Evolutionary conservation across 73 alveolate genomes (phyloP), one percentile per base, ranked within the genome.

Genomic region (Durusdinium trenchii): DNA sequence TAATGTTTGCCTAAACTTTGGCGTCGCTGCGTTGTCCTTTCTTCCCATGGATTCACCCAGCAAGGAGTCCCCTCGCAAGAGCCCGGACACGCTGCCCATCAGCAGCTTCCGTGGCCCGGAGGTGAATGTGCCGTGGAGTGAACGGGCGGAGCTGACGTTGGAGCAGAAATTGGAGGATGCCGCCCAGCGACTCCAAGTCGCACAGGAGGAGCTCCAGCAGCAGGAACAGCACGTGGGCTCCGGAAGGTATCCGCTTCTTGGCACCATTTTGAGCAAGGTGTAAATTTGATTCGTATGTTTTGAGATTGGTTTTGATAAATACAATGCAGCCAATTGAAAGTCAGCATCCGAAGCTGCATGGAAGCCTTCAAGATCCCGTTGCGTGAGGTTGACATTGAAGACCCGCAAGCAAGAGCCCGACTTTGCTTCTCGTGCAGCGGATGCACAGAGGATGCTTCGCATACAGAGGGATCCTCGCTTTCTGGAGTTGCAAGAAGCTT

Each of bases 111-210:
- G 71, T 18, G 96, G 96, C 10, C 96, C 86, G 30, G 96, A 62
- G 61, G 96, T 67, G 75, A 62, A 90, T 52, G 69, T 87, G 62
- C 95, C 95, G 36, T 87, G 95, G 95, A 60, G 40, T 20, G 96
- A 62, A 45, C 61, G 71, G 36, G 57, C 76, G 18, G 64, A 62
- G 52, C 87, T 90, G 71, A 69, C 75, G 51, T 86, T 90, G 51
- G 96, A 90, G 42, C 42, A 40, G 73, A 86, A 67, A 42, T 86
- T 90, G 86, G 96, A 90, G 38, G 87, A 90, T 46, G 96, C 62
- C 45, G 96, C 79, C 40, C 62, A 36, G 32, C 40, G 96, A 32
- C 52, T 62, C 10, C 52, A 67, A 36, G 28, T 10, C 45, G 96
- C 86, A 4, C 96, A 90, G 54, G 96, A 62, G 51, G 96, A 67